Base-by-base conservation (phyloP, 768 basidiomycete genomes). In the Suillus plorans region DNA sequence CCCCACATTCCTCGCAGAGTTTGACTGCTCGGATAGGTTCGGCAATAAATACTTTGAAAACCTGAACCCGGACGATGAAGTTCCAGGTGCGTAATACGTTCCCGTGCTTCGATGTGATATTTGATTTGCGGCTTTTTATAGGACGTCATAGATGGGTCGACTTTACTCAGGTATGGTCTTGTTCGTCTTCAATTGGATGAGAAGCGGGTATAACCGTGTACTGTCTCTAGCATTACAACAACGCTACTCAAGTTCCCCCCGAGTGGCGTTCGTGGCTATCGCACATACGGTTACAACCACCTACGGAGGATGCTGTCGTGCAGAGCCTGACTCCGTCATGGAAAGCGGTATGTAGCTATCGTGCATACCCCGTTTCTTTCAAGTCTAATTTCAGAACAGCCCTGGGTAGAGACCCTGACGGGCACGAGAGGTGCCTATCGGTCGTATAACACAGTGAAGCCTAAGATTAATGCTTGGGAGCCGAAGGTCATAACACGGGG, bases 91-190 rank as follows among this genome's bases (percentile, higher is more conserved):
- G 85, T 78, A 13, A 13, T 28, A 22, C 37, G 45, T 57, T 4
- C 31, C 28, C 5, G 12, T 20, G 12, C 13, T 9, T 3, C 12
- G 10, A 20, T 22, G 10, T 52, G 39, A 63, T 25, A 60, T 41
- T 45, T 59, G 0, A 67, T 57, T 37, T 12, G 16, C 20, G 1
- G 18, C 1, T 28, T 69, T 57, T 31, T 55, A 14, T 75, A 93
- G 95, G 96, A 71, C 92, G 97, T 69, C 95, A 97, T 74, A 87
- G 97, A 77, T 99, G 97, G 97, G 89, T 99, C 50, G 97, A 99
- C 80, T 94, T 85, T 72, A 84, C 90, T 20, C 95, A 97, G 81
- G 92, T 93, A 67, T 64, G 82, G 65, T 59, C 14, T 9, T 18
- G 41, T 53, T 9, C 10, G 39, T 41, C 39, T 42, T 18, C 14